A percentile compares a stretch with the other conserved stretches of the same genome.
Evolutionary conservation across 176 grass and related monocot genomes (phyloP).

Genomic region (Musa acuminata): DNA sequence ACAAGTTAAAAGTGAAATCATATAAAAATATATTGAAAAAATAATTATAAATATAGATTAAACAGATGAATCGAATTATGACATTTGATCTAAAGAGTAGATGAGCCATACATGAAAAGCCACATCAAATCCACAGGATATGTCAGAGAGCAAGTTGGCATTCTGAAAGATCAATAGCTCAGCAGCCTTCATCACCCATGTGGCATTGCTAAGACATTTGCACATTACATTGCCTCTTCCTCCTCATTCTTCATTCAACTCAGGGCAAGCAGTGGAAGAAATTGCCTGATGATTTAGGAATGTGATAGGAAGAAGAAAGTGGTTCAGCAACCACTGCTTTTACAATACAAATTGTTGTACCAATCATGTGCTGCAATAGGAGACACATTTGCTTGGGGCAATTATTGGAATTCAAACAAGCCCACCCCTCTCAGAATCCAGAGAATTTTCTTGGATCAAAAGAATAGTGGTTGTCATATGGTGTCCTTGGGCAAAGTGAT

Average conservation of each 20-base stretch:
- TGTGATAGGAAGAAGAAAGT: no score
- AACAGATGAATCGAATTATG: no score
- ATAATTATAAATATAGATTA: no score
- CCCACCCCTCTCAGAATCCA: neutral
- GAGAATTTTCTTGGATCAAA: slow-evolving; percentile 28
- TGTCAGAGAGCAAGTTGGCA: neutral
- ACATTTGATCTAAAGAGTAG: neutral
- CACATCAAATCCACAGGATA: neutral
- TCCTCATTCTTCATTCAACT: neutral
- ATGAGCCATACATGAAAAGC: neutral
- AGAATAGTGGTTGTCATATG: slow-evolving; percentile 28
- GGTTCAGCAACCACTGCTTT: neutral
- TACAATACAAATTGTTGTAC: neutral
- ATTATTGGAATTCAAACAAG: neutral
- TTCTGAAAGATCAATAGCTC: neutral
- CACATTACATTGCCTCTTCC: no score
- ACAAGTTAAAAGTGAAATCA: no score
- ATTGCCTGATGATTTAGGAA: neutral
- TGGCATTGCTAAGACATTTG: neutral
- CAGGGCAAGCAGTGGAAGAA: neutral
- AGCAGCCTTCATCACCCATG: neutral
- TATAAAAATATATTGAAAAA: no score
- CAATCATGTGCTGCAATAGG: neutral
- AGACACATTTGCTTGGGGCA: neutral
- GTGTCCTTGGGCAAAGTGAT: neutral